A percentile compares a stretch with the other conserved stretches of the same genome.
These are phyloP conservation scores for Strigomonas culicis DNA, from an alignment of 208 protist species.

Conservation along the genomic window DNA sequence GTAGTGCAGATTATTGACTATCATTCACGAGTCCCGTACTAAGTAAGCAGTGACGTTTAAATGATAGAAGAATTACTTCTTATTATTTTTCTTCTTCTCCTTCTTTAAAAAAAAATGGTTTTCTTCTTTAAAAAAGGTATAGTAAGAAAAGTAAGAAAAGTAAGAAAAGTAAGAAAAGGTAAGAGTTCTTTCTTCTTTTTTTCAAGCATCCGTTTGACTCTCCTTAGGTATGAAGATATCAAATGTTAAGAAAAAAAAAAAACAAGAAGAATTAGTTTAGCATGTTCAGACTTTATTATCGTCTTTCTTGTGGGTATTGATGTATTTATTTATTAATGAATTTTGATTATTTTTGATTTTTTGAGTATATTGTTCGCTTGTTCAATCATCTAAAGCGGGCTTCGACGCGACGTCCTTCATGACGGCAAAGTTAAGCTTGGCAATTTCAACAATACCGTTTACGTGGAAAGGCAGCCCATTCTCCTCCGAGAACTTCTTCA, in stretches of 20 bases:
- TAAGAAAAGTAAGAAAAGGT: constrained; percentile 7
- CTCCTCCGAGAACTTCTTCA: constrained; percentile 76
- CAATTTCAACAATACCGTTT: constrained; percentile 51
- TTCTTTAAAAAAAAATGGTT: neutral
- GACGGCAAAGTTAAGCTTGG: constrained; percentile 69
- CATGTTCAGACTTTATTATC: neutral
- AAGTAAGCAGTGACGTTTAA: constrained; percentile 5
- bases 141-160: constrained; percentile 9
- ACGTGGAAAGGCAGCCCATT: constrained; percentile 71
- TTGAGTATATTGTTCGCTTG: neutral
- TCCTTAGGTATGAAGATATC: no score
- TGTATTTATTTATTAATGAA: constrained; percentile 1
- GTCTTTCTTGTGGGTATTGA: neutral
- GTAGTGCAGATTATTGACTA: constrained; percentile 7
- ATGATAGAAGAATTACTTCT: neutral
- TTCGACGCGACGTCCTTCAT: constrained; percentile 29
- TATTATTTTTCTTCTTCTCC: constrained; percentile 8
- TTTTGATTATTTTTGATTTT: constrained; percentile 4
- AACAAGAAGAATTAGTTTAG: no score
- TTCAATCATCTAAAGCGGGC: constrained; percentile 20
- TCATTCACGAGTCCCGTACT: neutral
- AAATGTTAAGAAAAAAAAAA: no score
- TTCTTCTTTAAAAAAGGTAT: neutral
- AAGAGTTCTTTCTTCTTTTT: no score
- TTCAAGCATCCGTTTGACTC: no score